Conservation (phyloP, 2,329 filamentous ascomycete genomes). For the Elsinoe necatrix region DNA sequence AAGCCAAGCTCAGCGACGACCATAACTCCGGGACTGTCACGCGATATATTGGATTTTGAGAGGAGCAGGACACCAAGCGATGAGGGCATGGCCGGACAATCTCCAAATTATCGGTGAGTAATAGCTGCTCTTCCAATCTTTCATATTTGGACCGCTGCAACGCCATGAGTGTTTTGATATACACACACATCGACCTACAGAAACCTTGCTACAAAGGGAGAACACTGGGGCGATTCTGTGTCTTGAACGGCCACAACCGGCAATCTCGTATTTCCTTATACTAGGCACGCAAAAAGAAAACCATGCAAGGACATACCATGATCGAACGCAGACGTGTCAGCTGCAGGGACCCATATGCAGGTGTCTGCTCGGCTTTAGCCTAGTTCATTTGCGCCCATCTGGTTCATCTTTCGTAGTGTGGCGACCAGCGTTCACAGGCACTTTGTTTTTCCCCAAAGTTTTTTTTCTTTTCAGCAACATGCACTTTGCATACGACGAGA, state of each 20-base stretch:
- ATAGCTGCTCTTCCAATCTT: background rate
- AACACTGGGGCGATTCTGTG: too few relatives aligned
- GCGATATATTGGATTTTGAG: conserved; percentile 23
- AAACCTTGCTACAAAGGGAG: too few relatives aligned
- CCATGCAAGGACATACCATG: background rate
- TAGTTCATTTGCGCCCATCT: background rate
- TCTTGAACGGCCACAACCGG: background rate
- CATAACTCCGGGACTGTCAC: conserved; percentile 23
- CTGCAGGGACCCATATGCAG: background rate
- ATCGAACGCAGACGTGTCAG: conserved; percentile 4
- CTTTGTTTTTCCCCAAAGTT: background rate
- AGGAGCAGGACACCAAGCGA: conserved; percentile 25
- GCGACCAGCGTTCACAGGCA: background rate
- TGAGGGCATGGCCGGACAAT: conserved; percentile 25
- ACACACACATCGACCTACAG: too few relatives aligned
- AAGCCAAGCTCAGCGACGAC: conserved; percentile 35
- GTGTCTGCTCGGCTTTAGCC: background rate
- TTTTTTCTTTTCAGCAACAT: background rate
- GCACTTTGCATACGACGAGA: background rate
- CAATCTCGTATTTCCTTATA: conserved; percentile 6
- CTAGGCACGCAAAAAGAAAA: background rate
- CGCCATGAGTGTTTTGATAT: too few relatives aligned
- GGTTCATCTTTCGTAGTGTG: conserved; percentile 6
- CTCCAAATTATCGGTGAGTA: conserved; percentile 37
- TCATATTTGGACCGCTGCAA: background rate